Evolutionary conservation across 2,329 filamentous ascomycete genomes (phyloP), one percentile per base, ranked within the genome.

Genomic region (Epichloe gansuensis): DNA sequence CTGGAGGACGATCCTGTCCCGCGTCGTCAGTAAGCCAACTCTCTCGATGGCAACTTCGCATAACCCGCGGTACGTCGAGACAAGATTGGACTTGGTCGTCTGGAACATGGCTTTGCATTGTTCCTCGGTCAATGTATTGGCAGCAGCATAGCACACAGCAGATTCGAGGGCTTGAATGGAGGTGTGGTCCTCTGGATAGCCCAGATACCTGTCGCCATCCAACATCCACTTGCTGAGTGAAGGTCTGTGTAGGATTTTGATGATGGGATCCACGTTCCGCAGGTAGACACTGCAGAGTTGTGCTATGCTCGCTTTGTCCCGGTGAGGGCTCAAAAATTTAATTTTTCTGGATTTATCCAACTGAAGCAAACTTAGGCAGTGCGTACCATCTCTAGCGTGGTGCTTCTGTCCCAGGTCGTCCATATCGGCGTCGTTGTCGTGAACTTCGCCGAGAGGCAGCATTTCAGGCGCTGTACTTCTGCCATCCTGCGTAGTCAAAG

Each of bases 1-100:
- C 39, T 64, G 62, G 2, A 64, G 55, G 17, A 62, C 55, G 5
- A 60, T 60, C 1, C 60, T 59, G 43, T 64, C 61, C n/a, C 50
- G 49, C 6, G 62, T 63, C 1, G 57, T 57, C 0, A 64, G 50
- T 7, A 64, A 36, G 0, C 54, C 55, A 6, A 61, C 57, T 13
- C 47, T 50, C 27, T 60, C 60, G 2, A 65, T 40, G 0, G 60
- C 57, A 0, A 45, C 42, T 40, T 50, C 49, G 27, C 49, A 50
- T 31, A 27, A 31, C 15, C 23, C 27, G 34, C 49, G 49, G 34
- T 45, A 63, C 58, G 17, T 59, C 8, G 13, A 49, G 36, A 59
- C 51, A 4, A 58, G 8, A 3, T 7, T 42, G 5, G 49, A 41
- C 38, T 59, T 62, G 35, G 40, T 43, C 2, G n/a, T 53, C 12